Conservation (phyloP, 2,329 filamentous ascomycete genomes). For the Eutypella sp. region DNA sequence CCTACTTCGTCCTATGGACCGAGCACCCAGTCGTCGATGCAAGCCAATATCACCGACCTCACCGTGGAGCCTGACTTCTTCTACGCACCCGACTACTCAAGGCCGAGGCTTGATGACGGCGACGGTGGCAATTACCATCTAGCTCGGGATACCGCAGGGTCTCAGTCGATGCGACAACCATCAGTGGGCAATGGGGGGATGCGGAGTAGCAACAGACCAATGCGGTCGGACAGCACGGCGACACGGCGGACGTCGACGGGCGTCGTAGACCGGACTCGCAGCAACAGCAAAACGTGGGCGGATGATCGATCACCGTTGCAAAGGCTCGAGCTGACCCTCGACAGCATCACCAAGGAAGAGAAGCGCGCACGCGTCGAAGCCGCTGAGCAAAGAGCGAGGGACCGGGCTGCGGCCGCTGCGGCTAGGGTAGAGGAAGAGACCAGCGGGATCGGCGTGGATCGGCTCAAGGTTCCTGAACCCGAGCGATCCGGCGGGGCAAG, state of each 20-base stretch:
- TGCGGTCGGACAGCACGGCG: too few species aligned
- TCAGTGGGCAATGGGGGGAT: too few species aligned
- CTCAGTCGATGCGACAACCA: constrained; percentile 21
- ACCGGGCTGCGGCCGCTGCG: constrained; percentile 44
- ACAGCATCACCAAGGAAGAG: constrained; percentile 93
- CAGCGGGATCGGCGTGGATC: constrained; percentile 10
- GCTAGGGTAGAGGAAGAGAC: constrained; percentile 16
- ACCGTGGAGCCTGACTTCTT: constrained; percentile 18
- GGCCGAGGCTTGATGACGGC: constrained; percentile 24
- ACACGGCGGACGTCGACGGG: too few species aligned
- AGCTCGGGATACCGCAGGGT: constrained; percentile 12
- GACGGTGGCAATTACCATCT: constrained; percentile 11
- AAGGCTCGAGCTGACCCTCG: constrained; percentile 84
- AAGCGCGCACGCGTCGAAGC: constrained; percentile 81
- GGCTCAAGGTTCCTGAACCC: constrained; percentile 9
- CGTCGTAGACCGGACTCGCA: constrained; percentile 32
- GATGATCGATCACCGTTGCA: constrained; percentile 86
- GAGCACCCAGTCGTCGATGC: too few species aligned
- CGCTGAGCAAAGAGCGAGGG: constrained; percentile 68
- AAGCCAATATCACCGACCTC: constrained; percentile 20
- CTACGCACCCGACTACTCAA: constrained; percentile 22
- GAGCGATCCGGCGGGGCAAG: constrained; percentile 12
- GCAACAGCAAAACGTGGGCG: constrained; percentile 60
- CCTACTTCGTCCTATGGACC: too few species aligned
- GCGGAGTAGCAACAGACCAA: too few species aligned